phyloP scores from a whole-genome alignment of 768 basidiomycete genomes.

The Cystofilobasidium capitatum region DNA sequence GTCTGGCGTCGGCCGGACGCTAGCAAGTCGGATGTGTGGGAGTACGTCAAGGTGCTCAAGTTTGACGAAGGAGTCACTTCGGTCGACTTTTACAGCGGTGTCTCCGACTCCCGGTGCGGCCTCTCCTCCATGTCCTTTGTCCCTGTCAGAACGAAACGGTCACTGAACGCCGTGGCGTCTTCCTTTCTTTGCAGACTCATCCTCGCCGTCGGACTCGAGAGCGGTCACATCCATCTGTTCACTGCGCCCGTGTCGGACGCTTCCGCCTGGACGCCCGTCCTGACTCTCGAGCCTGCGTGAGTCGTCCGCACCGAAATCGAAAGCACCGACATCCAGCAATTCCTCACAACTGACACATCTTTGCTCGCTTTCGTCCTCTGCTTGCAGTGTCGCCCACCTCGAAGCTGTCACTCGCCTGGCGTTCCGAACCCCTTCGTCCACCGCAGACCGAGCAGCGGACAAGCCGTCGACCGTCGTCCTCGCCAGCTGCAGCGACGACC shows the following conservation, averaged over 20 bases:
- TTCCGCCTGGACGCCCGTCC: not conserved
- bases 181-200: conserved; percentile 43
- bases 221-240: conserved; percentile 62
- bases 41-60: conserved; percentile 53
- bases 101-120: conserved; percentile 43
- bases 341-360: not conserved
- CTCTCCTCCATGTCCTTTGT: not conserved
- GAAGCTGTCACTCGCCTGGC: conserved; percentile 23
- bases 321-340: not conserved
- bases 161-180: too few relatives aligned
- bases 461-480: not conserved
- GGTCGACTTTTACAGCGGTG: conserved; percentile 55
- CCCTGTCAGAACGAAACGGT: too few relatives aligned
- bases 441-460: not conserved
- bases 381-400: conserved; percentile 20
- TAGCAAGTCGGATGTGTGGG: conserved; percentile 46
- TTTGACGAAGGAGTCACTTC: conserved; percentile 66
- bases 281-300: conserved; percentile 10
- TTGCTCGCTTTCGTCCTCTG: not conserved
- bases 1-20: conserved; percentile 55
- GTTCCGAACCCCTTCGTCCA: conserved; percentile 18
- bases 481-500: conserved; percentile 22
- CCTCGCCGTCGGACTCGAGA: conserved; percentile 77
- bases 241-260: conserved; percentile 34
- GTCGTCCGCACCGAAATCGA: not conserved